phyloP scores from a whole-genome alignment of 2,329 filamentous ascomycete species.

The Pyricularia sp. region DNA sequence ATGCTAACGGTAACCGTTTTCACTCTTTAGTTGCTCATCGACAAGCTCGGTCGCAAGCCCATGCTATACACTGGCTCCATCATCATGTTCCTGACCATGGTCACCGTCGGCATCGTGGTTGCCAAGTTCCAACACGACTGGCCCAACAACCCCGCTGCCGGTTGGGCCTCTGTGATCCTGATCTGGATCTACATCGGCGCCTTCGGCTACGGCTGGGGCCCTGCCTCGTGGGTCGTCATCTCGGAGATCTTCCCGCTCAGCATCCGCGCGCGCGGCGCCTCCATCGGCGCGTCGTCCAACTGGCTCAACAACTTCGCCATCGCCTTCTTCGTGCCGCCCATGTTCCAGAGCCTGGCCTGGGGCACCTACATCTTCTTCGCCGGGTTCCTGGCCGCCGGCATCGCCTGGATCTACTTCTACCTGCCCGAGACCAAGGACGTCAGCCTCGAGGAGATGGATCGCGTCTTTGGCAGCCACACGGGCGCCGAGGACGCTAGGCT shows the following conservation, averaged over 20 bases:
- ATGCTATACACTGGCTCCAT: conserved; percentile 12
- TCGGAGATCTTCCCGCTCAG: conserved; percentile 28
- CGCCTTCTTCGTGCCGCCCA: conserved; percentile 33
- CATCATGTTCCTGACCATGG: not conserved
- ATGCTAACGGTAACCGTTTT: not conserved
- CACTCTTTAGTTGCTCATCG: conserved; percentile 3
- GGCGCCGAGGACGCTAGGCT: conserved; percentile 18
- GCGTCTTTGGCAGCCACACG: conserved; percentile 33
- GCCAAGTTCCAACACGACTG: conserved; percentile 54
- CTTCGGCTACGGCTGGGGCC: conserved; percentile 12
- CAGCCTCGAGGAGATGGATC: conserved; percentile 45
- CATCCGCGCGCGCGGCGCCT: conserved; percentile 27
- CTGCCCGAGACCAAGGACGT: conserved; percentile 47
- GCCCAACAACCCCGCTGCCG: conserved; percentile 45
- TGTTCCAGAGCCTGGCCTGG: conserved; percentile 30
- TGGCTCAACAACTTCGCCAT: conserved; percentile 39
- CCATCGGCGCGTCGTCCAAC: conserved; percentile 31
- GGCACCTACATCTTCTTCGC: conserved; percentile 51
- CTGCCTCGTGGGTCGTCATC: conserved; percentile 13
- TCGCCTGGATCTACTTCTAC: conserved; percentile 38
- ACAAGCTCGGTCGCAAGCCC: conserved; percentile 10
- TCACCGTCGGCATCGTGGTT: not conserved
- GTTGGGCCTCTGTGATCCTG: conserved; percentile 60
- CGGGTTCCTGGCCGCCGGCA: conserved; percentile 33
- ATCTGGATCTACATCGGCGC: conserved; percentile 63